phyloP scores from a whole-genome alignment of 1,139 yeast genomes.

The Saccharomyces hybrid region DNA sequence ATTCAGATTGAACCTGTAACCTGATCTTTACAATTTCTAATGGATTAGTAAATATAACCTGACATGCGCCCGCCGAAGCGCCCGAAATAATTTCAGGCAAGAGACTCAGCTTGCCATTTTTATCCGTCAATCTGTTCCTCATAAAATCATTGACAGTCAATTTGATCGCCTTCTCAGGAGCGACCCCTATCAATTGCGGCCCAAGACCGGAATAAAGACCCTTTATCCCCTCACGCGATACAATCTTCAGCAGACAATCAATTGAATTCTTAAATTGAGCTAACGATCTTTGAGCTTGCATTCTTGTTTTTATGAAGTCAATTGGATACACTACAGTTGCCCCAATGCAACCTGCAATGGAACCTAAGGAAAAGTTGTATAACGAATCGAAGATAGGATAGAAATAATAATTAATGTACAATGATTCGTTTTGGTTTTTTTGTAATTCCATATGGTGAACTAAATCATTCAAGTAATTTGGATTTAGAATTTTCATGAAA shows the following conservation, averaged over 20 bases:
- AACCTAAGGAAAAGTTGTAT: constrained; percentile 84
- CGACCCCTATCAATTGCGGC: constrained; percentile 94
- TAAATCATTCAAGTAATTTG: constrained; percentile 49
- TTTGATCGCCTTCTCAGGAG: constrained; percentile 97
- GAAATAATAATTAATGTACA: constrained; percentile 34
- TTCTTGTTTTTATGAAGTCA: constrained; percentile 90
- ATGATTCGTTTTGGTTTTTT: constrained; percentile 23
- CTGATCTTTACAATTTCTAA: constrained; percentile 93
- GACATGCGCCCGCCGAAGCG: constrained; percentile 93
- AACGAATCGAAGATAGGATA: constrained; percentile 70
- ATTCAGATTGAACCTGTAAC: constrained; percentile 87
- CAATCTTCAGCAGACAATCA: constrained; percentile 78
- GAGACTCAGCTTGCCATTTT: constrained; percentile 51
- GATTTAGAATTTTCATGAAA: constrained; percentile 37
- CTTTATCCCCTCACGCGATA: constrained; percentile 68
- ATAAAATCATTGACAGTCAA: constrained; percentile 88
- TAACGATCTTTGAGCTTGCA: constrained; percentile 86
- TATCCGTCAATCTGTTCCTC: constrained; percentile 60
- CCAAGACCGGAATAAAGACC: constrained; percentile 94
- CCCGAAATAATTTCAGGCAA: constrained; percentile 81
- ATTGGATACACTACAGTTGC: constrained; percentile 98
- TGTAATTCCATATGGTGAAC: constrained; percentile 42
- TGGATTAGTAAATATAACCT: constrained; percentile 93
- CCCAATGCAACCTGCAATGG: constrained; percentile 95
- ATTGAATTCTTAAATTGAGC: constrained; percentile 67